These are phyloP conservation scores for Oryza meridionalis DNA, from an alignment of 176 grass and related monocot species.

Conservation along the genomic window DNA sequence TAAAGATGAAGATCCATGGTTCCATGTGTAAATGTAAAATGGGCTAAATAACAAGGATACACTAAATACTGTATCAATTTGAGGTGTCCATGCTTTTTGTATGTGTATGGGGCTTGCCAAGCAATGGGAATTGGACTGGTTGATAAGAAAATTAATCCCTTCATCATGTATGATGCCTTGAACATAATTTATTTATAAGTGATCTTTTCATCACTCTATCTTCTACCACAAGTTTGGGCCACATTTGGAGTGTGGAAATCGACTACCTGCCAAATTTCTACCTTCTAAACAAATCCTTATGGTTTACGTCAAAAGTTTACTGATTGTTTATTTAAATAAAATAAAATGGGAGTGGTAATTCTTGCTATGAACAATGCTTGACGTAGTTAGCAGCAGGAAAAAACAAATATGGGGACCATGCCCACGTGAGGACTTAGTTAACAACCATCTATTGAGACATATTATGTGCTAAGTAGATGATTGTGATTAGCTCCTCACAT, in stretches of 20 bases:
- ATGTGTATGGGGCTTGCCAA: not conserved
- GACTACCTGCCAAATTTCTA: too few species aligned
- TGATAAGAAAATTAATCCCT: not conserved
- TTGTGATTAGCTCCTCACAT: not conserved
- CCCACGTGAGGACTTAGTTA: not conserved
- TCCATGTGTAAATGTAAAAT: not conserved
- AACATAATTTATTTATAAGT: too few species aligned
- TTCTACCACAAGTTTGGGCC: slow-evolving; percentile 2
- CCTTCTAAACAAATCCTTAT: not conserved
- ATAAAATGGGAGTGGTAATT: not conserved
- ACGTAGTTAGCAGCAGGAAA: not conserved
- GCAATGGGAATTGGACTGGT: not conserved
- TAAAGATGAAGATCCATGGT: not conserved
- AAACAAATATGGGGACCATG: not conserved
- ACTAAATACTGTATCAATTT: not conserved
- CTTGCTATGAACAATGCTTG: not conserved
- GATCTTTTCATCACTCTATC: not conserved
- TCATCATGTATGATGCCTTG: not conserved
- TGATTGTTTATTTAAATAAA: slow-evolving; percentile 11
- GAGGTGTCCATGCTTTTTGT: not conserved
- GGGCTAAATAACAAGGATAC: not conserved
- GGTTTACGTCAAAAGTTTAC: not conserved
- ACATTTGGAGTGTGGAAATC: too few species aligned
- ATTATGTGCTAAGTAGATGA: not conserved
- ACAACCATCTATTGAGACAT: slow-evolving; percentile 10